Conservation (phyloP, 345 rosid genomes). For the Carallia pectinifolia region DNA sequence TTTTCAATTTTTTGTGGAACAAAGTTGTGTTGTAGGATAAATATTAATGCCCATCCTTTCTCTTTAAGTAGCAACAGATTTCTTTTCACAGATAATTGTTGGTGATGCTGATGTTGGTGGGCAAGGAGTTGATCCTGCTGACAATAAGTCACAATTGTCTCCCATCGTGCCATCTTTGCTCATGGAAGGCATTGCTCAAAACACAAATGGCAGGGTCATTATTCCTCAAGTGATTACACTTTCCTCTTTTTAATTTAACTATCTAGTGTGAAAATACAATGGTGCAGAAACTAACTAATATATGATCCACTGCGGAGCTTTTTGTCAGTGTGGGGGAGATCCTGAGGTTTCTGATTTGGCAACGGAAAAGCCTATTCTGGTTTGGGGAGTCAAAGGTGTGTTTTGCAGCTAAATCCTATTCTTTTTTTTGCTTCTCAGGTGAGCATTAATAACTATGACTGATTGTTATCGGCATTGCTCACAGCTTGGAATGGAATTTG, state of each 20-base stretch:
- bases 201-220: slow-evolving; percentile 76
- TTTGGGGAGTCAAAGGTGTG: slow-evolving; percentile 74
- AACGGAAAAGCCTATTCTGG: slow-evolving; percentile 90
- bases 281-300: not conserved
- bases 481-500: slow-evolving; percentile 94
- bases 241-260: not conserved
- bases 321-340: slow-evolving; percentile 67
- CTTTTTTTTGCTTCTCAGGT: slow-evolving; percentile 7
- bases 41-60: not conserved
- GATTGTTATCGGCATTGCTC: slow-evolving; percentile 6
- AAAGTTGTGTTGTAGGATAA: not conserved
- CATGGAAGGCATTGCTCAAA: slow-evolving; percentile 69
- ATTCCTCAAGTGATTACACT: slow-evolving; percentile 49
- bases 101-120: slow-evolving; percentile 82
- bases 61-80: not conserved
- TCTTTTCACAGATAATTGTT: slow-evolving; percentile 74
- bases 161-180: slow-evolving; percentile 36
- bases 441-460: not conserved
- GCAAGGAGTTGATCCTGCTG: slow-evolving; percentile 55
- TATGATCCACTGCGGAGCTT: not conserved
- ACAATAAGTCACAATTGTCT: slow-evolving; percentile 31
- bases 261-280: not conserved
- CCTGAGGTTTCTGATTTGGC: slow-evolving; percentile 85
- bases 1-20: no score
- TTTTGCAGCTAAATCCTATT: not conserved